A percentile compares a stretch with the other conserved stretches of the same genome.
phyloP scores from a whole-genome alignment of 129 eudicot genomes.

The Scalesia atractyloides region DNA sequence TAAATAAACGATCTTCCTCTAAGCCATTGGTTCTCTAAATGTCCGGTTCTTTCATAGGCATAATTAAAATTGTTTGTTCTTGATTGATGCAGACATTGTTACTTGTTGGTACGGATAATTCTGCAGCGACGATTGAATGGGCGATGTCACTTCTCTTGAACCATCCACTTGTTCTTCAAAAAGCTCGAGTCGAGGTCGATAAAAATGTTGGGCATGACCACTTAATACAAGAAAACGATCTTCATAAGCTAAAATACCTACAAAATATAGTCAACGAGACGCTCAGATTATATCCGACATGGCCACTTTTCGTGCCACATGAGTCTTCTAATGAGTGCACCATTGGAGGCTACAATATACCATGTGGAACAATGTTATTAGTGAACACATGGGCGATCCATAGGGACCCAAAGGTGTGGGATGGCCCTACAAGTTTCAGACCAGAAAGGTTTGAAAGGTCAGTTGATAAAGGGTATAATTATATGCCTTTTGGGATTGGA shows the following conservation, averaged over 20 bases:
- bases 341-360: conserved; percentile 43
- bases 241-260: conserved; percentile 43
- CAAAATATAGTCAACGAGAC: conserved; percentile 48
- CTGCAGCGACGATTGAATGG: conserved; percentile 47
- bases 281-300: conserved; percentile 43
- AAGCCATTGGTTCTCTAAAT: no score
- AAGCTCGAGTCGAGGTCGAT: conserved; percentile 46
- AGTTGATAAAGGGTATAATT: conserved; percentile 39
- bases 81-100: conserved; percentile 33
- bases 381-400: conserved; percentile 54
- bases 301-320: conserved; percentile 52
- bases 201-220: conserved; percentile 36
- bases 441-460: conserved; percentile 46
- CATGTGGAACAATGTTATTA: conserved; percentile 46
- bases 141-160: conserved; percentile 51
- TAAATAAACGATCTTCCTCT: no score
- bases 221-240: conserved; percentile 37
- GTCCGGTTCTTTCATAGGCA: no score
- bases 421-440: conserved; percentile 45
- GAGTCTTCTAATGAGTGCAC: conserved; percentile 41
- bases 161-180: conserved; percentile 41
- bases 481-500: conserved; percentile 51
- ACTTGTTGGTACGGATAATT: conserved; percentile 45
- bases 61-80: background rate
- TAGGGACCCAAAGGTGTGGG: conserved; percentile 50